Conservation (phyloP, 371 early-diverging fungal species). For the Coemansia sp. region DNA sequence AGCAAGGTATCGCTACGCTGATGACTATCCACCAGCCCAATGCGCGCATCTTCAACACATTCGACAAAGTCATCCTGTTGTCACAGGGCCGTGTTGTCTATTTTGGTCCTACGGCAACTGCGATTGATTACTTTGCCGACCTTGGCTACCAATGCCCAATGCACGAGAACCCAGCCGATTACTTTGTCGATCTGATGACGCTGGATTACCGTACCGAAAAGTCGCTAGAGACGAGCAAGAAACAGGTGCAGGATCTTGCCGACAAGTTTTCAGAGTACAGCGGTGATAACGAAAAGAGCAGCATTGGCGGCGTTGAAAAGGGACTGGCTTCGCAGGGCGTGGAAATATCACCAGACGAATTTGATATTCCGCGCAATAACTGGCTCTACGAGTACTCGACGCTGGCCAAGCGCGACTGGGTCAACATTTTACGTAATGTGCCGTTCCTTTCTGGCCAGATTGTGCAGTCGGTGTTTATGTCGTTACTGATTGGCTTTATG, state of each 20-base stretch:
- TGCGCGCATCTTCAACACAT: slow-evolving; percentile 61
- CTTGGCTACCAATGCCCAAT: slow-evolving; percentile 60
- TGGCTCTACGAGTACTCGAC: slow-evolving; percentile 45
- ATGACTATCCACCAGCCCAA: slow-evolving; percentile 77
- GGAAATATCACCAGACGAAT: slow-evolving; percentile 2
- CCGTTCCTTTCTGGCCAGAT: slow-evolving; percentile 36
- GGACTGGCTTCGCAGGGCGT: slow-evolving; percentile 11
- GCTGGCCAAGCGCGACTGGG: slow-evolving; percentile 46
- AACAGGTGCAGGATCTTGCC: slow-evolving; percentile 28
- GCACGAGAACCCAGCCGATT: slow-evolving; percentile 62
- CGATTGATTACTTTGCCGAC: slow-evolving; percentile 57
- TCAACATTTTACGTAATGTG: slow-evolving; percentile 33
- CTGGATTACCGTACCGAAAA: slow-evolving; percentile 48
- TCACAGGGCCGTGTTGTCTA: slow-evolving; percentile 71
- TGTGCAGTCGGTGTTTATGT: slow-evolving; percentile 33
- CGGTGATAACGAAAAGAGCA: background rate
- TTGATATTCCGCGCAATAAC: slow-evolving; percentile 37
- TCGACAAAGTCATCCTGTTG: slow-evolving; percentile 68
- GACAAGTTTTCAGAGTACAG: slow-evolving; percentile 27
- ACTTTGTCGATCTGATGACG: slow-evolving; percentile 56
- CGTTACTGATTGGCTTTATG: slow-evolving; percentile 43
- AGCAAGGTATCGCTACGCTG: slow-evolving; percentile 66
- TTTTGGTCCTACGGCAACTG: slow-evolving; percentile 58
- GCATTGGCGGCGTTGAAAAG: slow-evolving; percentile 6
- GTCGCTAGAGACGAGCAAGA: slow-evolving; percentile 26